Base-by-base conservation (phyloP, 2,329 filamentous ascomycete species). In the Helotiales sp. region DNA sequence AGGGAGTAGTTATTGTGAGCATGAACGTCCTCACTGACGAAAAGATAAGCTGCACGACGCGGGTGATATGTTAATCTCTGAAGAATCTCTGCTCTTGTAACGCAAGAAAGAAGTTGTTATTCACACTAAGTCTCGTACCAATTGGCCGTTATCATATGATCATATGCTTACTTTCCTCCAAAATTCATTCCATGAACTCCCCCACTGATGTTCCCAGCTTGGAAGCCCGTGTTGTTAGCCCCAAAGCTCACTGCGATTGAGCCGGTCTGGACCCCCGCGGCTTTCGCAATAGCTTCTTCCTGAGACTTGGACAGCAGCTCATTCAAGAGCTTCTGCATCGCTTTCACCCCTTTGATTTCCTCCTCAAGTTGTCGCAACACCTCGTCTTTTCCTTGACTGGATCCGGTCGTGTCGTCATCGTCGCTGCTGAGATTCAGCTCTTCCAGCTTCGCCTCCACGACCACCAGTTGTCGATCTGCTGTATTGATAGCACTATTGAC, bases 361-460 rank as follows among this genome's bases (percentile, higher is more conserved):
- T 70, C 72, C 61, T 74, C 61, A 69, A 73, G 57, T 67, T 74
- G 71, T 63, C 62, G 64, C 52, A 71, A 65, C 63, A 43, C 68
- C 55, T 72, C 64, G 43, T 37, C 34, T 70, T 71, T 73, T 20
- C 54, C 71, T 63, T 67, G 61, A 20, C 6, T 49, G 1, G 50
- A 50, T 70, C 24, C 22, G 64, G 61, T 58, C 47, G 10, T 57
- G 26, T 71, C 70, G 1, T 73, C 65, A 64, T 66, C 61, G 62
- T 71, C 69, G 54, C 57, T 61, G 30, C 64, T 73, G 43, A 73
- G 70, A 61, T 69, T 71, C 55, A 77, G 45, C 65, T 76, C 75
- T 72, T 30, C 69, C 43, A 77, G 52, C 61, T 69, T 76, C 60
- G 54, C 73, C 65, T 77, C 73, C 43, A 77, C 62, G 61, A 70